A percentile compares a stretch with the other conserved stretches of the same genome.
Conservation (phyloP, 768 basidiomycete species). For the Sutorius australiensis region DNA sequence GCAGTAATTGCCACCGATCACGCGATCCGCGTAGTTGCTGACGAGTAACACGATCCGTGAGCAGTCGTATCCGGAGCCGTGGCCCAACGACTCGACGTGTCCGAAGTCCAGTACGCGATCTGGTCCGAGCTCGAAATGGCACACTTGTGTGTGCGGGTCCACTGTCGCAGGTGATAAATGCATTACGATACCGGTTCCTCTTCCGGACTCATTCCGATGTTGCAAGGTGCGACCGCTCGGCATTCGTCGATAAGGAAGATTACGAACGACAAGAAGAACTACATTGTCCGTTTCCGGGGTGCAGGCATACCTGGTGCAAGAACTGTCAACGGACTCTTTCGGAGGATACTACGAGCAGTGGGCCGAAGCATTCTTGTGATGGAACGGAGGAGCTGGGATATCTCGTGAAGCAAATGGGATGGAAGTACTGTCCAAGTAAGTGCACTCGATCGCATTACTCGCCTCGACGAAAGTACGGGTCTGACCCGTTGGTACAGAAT, state of each 20-base stretch:
- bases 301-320: constrained; percentile 58
- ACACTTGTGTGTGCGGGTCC: constrained; percentile 37
- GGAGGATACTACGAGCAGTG: constrained; percentile 7
- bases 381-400: constrained; percentile 49
- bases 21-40: background rate
- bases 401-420: constrained; percentile 49
- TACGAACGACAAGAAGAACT: constrained; percentile 39
- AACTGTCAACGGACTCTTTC: constrained; percentile 42
- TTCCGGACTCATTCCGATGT: background rate
- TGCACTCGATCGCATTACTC: background rate
- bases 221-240: constrained; percentile 45
- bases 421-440: constrained; percentile 62
- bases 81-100: constrained; percentile 39
- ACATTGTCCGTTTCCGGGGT: constrained; percentile 48
- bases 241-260: constrained; percentile 50
- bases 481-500: constrained; percentile 25
- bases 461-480: background rate
- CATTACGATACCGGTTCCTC: background rate
- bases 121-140: constrained; percentile 47
- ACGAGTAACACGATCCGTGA: background rate
- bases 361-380: constrained; percentile 52
- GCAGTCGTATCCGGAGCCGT: constrained; percentile 38
- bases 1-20: background rate
- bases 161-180: constrained; percentile 46
- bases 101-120: constrained; percentile 36